Evolutionary conservation across 1,284 basidiomycete species (phyloP), one percentile per base, ranked within the genome.

Genomic region (Papiliotrema fonsecae): DNA sequence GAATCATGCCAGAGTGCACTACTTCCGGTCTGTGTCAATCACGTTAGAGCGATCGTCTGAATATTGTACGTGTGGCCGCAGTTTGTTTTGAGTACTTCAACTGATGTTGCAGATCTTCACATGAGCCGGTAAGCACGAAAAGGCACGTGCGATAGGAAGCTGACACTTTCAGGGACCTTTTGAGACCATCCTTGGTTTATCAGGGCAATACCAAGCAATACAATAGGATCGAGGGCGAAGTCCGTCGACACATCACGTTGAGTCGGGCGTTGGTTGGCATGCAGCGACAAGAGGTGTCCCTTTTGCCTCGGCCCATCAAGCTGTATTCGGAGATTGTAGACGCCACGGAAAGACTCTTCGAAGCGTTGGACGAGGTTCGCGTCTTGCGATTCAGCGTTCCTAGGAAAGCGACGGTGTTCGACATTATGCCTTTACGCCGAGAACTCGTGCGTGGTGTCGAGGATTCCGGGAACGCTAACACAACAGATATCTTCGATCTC

Each of bases 361-460:
- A 74, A 51, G 61, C 72, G 6, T 54, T 78, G 6, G 45, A 62
- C 6, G 74, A 75, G 24, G 60, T 78, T 32, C 53, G 76, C 4
- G 54, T 67, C 7, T 62, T 75, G 40, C 59, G 77, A 22, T 75
- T 77, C 52, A 58, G 60, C 51, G 54, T 73, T 26, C 65, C 66
- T 36, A 43, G 72, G 30, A 51, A 73, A 47, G 73, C 72, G 39
- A 75, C 73, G 0, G 74, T 78, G 1, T 59, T 75, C 26, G 73
- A 76, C 39, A 75, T 78, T 19, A 54, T 77, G n/a, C 71, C 74
- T 7, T 58, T 76, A 7, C 64, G 77, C 2, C 69, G 73, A 27
- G 76, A 76, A 49, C 47, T 77, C 10, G 74, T 77, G 27, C 63
- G 72, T 54, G 14, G 10, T 18, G 3, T 28, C 19, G 14, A 28